phyloP scores from a whole-genome alignment of 139 green algal genomes.

The Micractinium conductrix region DNA sequence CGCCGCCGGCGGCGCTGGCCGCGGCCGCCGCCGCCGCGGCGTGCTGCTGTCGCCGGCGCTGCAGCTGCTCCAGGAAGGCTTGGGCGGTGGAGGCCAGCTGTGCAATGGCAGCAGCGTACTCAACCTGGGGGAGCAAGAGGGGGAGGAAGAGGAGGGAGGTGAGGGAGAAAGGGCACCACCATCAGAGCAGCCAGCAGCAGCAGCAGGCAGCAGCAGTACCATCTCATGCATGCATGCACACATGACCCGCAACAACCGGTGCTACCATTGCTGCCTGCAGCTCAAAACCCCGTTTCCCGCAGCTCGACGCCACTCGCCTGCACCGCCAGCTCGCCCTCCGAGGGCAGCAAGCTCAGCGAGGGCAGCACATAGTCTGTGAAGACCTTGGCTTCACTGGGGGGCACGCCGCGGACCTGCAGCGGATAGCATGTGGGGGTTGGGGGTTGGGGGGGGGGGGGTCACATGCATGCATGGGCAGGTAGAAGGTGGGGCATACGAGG shows the following conservation, averaged over 20 bases:
- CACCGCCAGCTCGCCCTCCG: slow-evolving; percentile 87
- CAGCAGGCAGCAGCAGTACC: not conserved
- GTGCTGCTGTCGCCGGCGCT: slow-evolving; percentile 19
- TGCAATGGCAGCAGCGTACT: slow-evolving; percentile 45
- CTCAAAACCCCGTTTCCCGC: not conserved
- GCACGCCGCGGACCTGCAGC: slow-evolving; percentile 50
- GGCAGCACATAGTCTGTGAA: slow-evolving; percentile 97
- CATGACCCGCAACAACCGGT: no score
- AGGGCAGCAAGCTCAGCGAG: slow-evolving; percentile 84
- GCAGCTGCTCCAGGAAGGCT: slow-evolving; percentile 35
- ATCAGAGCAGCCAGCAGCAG: not conserved
- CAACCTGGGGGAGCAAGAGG: slow-evolving; percentile 9
- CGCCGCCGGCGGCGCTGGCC: not conserved
- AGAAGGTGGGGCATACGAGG: no score
- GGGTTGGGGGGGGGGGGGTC: no score
- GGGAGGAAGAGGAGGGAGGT: not conserved
- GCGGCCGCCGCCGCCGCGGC: slow-evolving; percentile 1
- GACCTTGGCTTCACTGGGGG: slow-evolving; percentile 72
- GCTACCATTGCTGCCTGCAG: no score
- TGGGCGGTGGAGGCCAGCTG: slow-evolving; percentile 58
- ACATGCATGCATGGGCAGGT: no score
- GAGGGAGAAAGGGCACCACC: not conserved
- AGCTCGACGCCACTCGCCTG: slow-evolving; percentile 70
- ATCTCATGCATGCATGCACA: no score
- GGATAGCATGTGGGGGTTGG: no score